Conservation (phyloP, 805 yeast species). For the Metschnikowia gelsemii region DNA sequence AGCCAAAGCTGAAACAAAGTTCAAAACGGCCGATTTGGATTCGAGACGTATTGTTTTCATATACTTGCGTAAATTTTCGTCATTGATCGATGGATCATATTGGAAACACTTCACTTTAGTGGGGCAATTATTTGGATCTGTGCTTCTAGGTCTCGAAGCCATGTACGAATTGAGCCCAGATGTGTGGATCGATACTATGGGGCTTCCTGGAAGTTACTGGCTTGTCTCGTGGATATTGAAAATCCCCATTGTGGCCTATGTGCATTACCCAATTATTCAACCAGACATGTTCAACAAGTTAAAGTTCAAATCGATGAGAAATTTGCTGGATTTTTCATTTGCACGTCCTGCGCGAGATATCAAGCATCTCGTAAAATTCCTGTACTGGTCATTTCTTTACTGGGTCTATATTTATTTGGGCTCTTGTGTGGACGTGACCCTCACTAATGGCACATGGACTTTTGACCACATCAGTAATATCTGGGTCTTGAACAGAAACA, state of each 20-base stretch:
- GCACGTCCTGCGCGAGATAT: slow-evolving; percentile 15
- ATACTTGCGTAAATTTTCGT: slow-evolving; percentile 51
- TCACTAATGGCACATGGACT: slow-evolving; percentile 93
- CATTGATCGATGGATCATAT: slow-evolving; percentile 62
- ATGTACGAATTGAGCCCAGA: slow-evolving; percentile 72
- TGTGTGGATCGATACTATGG: slow-evolving; percentile 92
- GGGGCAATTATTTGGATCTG: slow-evolving; percentile 86
- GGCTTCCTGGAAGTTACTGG: slow-evolving; percentile 85
- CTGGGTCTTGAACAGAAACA: slow-evolving; percentile 53
- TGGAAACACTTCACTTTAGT: slow-evolving; percentile 81
- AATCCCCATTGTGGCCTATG: slow-evolving; percentile 80
- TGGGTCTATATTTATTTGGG: slow-evolving; percentile 66
- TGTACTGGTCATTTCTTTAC: slow-evolving; percentile 74
- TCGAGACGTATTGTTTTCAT: slow-evolving; percentile 57
- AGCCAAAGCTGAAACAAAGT: slow-evolving; percentile 52
- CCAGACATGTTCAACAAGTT: slow-evolving; percentile 78
- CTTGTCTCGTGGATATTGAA: slow-evolving; percentile 53
- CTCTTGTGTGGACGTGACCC: slow-evolving; percentile 57
- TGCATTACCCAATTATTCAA: slow-evolving; percentile 94
- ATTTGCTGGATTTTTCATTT: slow-evolving; percentile 22
- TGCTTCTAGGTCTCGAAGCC: slow-evolving; percentile 68
- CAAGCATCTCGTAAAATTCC: slow-evolving; percentile 41
- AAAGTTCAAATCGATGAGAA: slow-evolving; percentile 25
- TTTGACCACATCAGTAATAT: slow-evolving; percentile 62
- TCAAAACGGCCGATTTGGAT: slow-evolving; percentile 50